Evolutionary conservation across 225 moss, liverwort and hornwort species (phyloP).

Genomic region (Straminergon stramineum): DNA sequence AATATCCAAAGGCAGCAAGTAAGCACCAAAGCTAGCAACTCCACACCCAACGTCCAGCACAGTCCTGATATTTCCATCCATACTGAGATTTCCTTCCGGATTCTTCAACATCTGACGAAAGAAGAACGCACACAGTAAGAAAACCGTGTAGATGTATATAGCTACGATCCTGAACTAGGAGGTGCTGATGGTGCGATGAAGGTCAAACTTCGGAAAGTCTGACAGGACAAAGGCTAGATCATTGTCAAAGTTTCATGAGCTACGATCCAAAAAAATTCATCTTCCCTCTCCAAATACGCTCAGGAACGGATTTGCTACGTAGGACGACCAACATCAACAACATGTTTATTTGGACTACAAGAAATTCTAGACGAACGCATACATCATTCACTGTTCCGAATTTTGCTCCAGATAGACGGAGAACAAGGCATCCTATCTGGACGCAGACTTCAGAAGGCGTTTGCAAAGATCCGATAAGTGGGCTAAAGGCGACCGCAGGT

Average conservation of each 20-base stretch:
- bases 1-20: constrained; percentile 67
- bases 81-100: constrained; percentile 69
- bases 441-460: background rate
- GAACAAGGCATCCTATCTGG: background rate
- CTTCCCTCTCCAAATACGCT: background rate
- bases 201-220: background rate
- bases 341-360: background rate
- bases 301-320: background rate
- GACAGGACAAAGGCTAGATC: background rate
- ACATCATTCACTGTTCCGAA: background rate
- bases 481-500: background rate
- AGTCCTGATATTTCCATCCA: constrained; percentile 75
- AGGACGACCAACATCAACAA: background rate
- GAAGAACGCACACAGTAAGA: background rate
- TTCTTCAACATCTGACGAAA: constrained; percentile 72
- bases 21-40: constrained; percentile 97
- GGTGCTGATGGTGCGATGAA: background rate
- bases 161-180: background rate
- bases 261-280: background rate
- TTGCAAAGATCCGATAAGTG: background rate
- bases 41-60: constrained; percentile 98
- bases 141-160: background rate
- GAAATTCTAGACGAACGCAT: background rate
- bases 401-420: background rate
- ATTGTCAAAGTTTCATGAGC: background rate